phyloP scores from a whole-genome alignment of 2,329 filamentous ascomycete species.

The Alternaria sp. region DNA sequence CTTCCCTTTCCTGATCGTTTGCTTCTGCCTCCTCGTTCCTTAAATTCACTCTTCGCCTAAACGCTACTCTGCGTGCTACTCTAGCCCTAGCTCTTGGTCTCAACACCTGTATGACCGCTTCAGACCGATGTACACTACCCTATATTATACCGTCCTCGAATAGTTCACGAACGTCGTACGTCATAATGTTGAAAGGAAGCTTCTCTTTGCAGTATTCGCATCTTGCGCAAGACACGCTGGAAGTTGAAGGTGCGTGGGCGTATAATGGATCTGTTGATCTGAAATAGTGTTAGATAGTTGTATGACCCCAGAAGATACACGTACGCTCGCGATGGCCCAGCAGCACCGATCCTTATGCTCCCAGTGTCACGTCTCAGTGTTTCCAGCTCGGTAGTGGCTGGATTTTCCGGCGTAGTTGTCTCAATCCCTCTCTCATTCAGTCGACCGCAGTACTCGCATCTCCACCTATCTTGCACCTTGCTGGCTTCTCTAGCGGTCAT shows the following conservation, averaged over 20 bases:
- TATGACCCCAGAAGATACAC: neutral
- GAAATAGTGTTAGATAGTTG: neutral
- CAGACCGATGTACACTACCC: neutral
- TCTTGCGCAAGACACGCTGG: neutral
- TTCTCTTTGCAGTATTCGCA: constrained; percentile 2
- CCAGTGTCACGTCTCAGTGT: neutral
- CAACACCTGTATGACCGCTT: neutral
- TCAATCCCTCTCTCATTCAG: constrained; percentile 3
- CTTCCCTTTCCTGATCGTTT: neutral
- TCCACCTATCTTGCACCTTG: constrained; percentile 12
- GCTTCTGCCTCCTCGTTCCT: neutral
- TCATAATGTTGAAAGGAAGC: neutral
- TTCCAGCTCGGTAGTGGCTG: neutral
- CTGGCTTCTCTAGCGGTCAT: neutral
- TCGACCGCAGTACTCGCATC: constrained; percentile 12
- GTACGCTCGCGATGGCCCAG: neutral
- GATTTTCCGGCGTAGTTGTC: neutral
- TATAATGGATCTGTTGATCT: neutral
- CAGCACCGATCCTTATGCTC: neutral
- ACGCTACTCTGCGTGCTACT: neutral
- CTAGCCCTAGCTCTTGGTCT: neutral
- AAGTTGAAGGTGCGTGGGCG: neutral
- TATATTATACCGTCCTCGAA: constrained; percentile 5
- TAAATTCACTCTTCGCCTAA: neutral
- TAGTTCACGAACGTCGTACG: neutral